Evolutionary conservation across 768 basidiomycete species (phyloP).

Genomic region (Chalciporus chontae): DNA sequence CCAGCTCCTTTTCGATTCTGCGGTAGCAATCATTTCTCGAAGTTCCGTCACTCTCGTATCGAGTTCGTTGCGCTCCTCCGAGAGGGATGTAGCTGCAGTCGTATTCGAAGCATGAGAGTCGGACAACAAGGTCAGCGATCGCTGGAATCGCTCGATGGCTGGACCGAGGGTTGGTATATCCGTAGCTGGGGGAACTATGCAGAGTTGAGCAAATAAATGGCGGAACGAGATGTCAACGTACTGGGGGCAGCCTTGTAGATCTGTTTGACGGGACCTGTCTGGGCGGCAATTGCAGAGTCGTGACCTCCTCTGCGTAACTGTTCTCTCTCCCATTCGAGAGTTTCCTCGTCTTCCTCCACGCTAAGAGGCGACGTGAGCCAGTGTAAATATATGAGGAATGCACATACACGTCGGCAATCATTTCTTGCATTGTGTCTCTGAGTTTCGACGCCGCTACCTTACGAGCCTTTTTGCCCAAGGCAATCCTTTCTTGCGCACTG

Average conservation of each 20-base stretch:
- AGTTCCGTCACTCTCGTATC: constrained; percentile 69
- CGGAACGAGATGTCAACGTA: constrained; percentile 32
- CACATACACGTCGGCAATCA: constrained; percentile 79
- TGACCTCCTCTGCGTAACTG: constrained; percentile 77
- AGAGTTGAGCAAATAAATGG: constrained; percentile 11
- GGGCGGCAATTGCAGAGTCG: constrained; percentile 34
- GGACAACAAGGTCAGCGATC: constrained; percentile 55
- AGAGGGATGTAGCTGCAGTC: constrained; percentile 50
- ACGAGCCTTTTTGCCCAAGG: constrained; percentile 76
- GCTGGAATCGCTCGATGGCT: constrained; percentile 58
- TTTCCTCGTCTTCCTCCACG: constrained; percentile 82
- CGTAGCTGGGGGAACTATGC: constrained; percentile 60
- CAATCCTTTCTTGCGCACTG: constrained; percentile 81
- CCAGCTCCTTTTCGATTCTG: constrained; percentile 81
- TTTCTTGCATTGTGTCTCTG: constrained; percentile 68
- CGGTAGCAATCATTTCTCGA: constrained; percentile 66
- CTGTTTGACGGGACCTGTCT: constrained; percentile 42
- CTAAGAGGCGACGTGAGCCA: constrained; percentile 32
- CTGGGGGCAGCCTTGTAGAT: constrained; percentile 72
- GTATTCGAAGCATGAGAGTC: constrained; percentile 67
- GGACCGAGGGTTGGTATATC: constrained; percentile 63
- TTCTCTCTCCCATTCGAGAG: constrained; percentile 80
- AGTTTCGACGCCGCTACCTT: constrained; percentile 67
- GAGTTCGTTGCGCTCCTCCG: constrained; percentile 60
- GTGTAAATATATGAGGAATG: background rate